A percentile compares a stretch with the other conserved stretches of the same genome.
These are phyloP conservation scores for Lonicera japonica DNA, from an alignment of 129 eudicot genomes.

Conservation along the genomic window DNA sequence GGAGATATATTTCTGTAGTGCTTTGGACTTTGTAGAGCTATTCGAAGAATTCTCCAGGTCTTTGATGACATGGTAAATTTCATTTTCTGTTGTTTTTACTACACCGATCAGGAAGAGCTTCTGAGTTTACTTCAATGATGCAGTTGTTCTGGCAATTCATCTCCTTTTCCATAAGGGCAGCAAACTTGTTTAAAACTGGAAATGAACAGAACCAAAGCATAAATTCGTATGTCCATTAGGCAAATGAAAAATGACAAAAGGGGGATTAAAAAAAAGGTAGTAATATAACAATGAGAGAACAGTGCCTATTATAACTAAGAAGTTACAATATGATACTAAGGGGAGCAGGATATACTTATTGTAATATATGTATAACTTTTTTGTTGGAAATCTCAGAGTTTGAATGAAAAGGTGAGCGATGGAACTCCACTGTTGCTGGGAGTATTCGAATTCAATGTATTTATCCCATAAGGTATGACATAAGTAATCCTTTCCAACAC, in stretches of 20 bases:
- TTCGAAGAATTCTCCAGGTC: slow-evolving; percentile 55
- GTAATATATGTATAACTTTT: slow-evolving; percentile 64
- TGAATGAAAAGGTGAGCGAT: slow-evolving; percentile 62
- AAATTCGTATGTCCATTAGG: background rate
- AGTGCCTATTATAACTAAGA: slow-evolving; percentile 3
- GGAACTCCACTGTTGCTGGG: slow-evolving; percentile 70
- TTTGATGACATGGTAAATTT: slow-evolving; percentile 41
- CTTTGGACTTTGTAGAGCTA: slow-evolving; percentile 36
- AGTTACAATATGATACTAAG: slow-evolving; percentile 4
- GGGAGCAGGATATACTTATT: slow-evolving; percentile 52
- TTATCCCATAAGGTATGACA: slow-evolving; percentile 82
- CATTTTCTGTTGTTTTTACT: slow-evolving; percentile 25
- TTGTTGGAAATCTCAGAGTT: slow-evolving; percentile 71
- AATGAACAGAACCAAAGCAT: slow-evolving; percentile 6
- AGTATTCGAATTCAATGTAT: slow-evolving; percentile 67
- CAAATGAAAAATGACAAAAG: background rate
- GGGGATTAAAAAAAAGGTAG: too few species aligned
- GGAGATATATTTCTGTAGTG: slow-evolving; percentile 46
- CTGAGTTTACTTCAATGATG: slow-evolving; percentile 32
- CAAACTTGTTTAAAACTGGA: slow-evolving; percentile 74
- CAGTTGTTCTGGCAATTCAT: slow-evolving; percentile 28
- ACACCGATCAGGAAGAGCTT: slow-evolving; percentile 24
- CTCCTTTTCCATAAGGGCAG: slow-evolving; percentile 65
- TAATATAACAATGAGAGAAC: too few species aligned
- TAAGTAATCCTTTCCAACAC: slow-evolving; percentile 75